Evolutionary conservation across 805 yeast genomes (phyloP).

Genomic region (Lipomyces japonicus): DNA sequence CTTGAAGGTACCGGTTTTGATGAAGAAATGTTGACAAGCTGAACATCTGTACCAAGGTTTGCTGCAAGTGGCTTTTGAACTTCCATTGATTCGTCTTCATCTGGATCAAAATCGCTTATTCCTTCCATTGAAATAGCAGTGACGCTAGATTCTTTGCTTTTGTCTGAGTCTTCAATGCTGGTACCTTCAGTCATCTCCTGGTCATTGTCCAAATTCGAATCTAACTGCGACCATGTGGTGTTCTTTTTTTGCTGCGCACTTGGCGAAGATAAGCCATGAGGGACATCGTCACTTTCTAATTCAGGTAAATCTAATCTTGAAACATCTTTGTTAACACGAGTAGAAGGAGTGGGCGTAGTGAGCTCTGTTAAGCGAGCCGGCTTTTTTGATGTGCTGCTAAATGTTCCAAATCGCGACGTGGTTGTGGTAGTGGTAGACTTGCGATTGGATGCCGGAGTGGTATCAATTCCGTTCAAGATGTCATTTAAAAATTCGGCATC

Average conservation of each 20-base stretch:
- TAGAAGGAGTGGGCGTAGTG: background rate
- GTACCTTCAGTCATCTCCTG: constrained; percentile 2
- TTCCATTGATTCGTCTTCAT: constrained; percentile 26
- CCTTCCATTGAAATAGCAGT: background rate
- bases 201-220: constrained; percentile 9
- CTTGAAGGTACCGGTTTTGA: constrained; percentile 1
- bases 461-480: constrained; percentile 55
- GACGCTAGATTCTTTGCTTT: constrained; percentile 1
- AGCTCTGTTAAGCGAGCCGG: background rate
- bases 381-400: background rate
- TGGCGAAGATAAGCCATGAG: constrained; percentile 5
- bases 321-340: background rate
- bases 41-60: background rate
- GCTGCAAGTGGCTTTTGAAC: constrained; percentile 14
- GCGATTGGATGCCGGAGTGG: constrained; percentile 5
- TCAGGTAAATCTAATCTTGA: background rate
- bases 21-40: constrained; percentile 18
- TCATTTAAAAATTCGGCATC: constrained; percentile 61
- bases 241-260: background rate
- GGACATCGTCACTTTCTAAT: constrained; percentile 1
- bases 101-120: constrained; percentile 7
- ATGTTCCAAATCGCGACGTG: constrained; percentile 4
- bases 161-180: background rate
- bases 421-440: too few species aligned
- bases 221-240: background rate